A percentile compares a stretch with the other conserved stretches of the same genome.
phyloP scores from a whole-genome alignment of 371 early-diverging fungal species.

The Rhizopus stolonifer region DNA sequence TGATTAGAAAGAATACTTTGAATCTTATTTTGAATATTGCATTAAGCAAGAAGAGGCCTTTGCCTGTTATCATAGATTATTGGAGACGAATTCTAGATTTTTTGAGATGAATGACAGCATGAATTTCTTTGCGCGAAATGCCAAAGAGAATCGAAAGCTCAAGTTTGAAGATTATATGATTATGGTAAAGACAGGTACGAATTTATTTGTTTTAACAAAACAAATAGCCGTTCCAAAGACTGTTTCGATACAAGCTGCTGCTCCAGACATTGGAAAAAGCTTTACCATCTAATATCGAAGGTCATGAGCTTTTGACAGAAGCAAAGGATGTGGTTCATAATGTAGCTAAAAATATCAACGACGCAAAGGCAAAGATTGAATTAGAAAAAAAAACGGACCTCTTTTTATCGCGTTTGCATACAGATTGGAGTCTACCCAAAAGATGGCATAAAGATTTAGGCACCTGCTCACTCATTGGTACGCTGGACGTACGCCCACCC shows the following conservation, averaged over 20 bases:
- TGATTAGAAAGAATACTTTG: slow-evolving; percentile 34
- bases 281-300: slow-evolving; percentile 27
- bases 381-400: slow-evolving; percentile 35
- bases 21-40: slow-evolving; percentile 45
- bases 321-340: slow-evolving; percentile 36
- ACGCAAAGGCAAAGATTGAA: slow-evolving; percentile 33
- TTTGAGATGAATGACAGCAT: slow-evolving; percentile 22
- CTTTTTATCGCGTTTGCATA: slow-evolving; percentile 38
- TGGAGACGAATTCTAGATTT: slow-evolving; percentile 29
- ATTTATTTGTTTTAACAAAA: neutral
- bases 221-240: slow-evolving; percentile 46
- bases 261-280: slow-evolving; percentile 41
- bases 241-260: slow-evolving; percentile 42
- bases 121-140: slow-evolving; percentile 24
- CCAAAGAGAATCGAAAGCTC: slow-evolving; percentile 21
- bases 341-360: slow-evolving; percentile 32
- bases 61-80: slow-evolving; percentile 25
- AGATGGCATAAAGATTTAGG: slow-evolving; percentile 45
- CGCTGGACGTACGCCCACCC: slow-evolving; percentile 34
- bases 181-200: slow-evolving; percentile 25
- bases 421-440: slow-evolving; percentile 39
- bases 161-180: slow-evolving; percentile 49
- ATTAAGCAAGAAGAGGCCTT: slow-evolving; percentile 41
- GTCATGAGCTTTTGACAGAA: slow-evolving; percentile 23
- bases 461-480: slow-evolving; percentile 35